phyloP scores from a whole-genome alignment of 495 filamentous ascomycete species.

The Lasiosphaeris hirsuta region DNA sequence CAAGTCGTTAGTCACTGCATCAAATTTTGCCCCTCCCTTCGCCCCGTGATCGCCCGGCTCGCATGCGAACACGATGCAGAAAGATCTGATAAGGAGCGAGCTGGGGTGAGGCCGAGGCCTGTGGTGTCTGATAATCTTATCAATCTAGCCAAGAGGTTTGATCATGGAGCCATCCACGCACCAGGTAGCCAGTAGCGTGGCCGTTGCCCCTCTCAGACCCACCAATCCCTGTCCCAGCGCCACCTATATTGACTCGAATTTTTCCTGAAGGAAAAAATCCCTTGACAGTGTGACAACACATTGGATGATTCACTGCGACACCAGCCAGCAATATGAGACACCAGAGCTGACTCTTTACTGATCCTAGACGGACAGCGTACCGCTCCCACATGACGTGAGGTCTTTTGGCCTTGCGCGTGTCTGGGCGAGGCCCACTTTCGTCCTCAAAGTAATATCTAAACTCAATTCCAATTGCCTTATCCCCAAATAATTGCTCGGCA shows the following conservation, averaged over 20 bases:
- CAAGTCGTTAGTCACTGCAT: too few species aligned
- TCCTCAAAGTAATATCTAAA: background rate
- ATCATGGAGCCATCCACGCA: background rate
- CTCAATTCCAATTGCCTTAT: background rate
- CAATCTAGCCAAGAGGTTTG: constrained; percentile 9
- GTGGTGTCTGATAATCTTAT: constrained; percentile 4
- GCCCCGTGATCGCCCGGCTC: too few species aligned
- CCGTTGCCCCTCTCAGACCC: background rate
- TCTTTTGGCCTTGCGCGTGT: background rate
- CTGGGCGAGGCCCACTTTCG: background rate
- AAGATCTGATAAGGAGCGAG: constrained; percentile 3
- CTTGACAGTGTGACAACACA: constrained; percentile 1
- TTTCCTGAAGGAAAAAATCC: constrained; percentile 2
- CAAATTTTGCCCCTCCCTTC: too few species aligned
- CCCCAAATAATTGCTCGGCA: background rate
- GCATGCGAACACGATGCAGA: too few species aligned
- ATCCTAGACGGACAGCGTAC: background rate
- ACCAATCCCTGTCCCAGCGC: too few species aligned
- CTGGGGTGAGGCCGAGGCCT: background rate
- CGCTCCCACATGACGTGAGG: background rate
- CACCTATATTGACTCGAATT: constrained; percentile 8
- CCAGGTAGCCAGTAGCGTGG: too few species aligned
- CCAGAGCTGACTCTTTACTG: background rate
- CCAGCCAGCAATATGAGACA: background rate
- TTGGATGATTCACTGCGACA: background rate